Base-by-base conservation (phyloP, 495 filamentous ascomycete species). In the Podospora appendiculata region DNA sequence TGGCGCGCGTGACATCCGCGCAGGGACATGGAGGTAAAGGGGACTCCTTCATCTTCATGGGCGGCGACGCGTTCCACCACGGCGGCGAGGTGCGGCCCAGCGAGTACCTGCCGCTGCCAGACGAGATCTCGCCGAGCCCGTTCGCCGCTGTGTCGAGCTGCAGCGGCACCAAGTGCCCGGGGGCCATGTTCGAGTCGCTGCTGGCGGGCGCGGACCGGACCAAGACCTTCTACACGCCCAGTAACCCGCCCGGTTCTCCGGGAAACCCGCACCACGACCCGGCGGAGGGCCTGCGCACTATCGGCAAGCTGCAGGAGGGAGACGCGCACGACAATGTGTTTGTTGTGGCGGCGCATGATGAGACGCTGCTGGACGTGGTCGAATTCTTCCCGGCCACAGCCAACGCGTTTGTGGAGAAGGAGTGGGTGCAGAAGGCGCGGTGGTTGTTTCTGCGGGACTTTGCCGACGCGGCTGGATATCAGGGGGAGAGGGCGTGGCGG, bases 371-470 rank as follows among this genome's bases (percentile, higher is more conserved):
- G 11, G 68, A 70, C 16, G 60, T 74, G 0, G 66, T 75, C 6
- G 78, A 78, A 13, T 71, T 78, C 49, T 82, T 76, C 47, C 80
- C 81, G 0, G 59, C 65, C 38, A 66, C 51, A 8, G 67, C 73
- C 4, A 79, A 83, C 59, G 66, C 61, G 0, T 85, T 77, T 65
- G 65, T 66, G 47, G 42, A 69, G 51, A 72, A 79, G 52, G 77
- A 69, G 10, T 82, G 76, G 75, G 69, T 69, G n/a, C 52, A 70
- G 45, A 64, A 75, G 50, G 60, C 58, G 3, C 57, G 68, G 17
- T 85, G 81, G 81, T 52, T 64, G 50, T 85, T 84, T 58, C 56
- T 85, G 48, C 70, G 66, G 25, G 78, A 83, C 50, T 83, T 81
- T 59, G 70, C 63, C 0, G 56, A 62, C 13, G 70, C 70, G 1